Evolutionary conservation across 2,329 filamentous ascomycete genomes (phyloP), one percentile per base, ranked within the genome.

Genomic region (Aspergillus neotritici): DNA sequence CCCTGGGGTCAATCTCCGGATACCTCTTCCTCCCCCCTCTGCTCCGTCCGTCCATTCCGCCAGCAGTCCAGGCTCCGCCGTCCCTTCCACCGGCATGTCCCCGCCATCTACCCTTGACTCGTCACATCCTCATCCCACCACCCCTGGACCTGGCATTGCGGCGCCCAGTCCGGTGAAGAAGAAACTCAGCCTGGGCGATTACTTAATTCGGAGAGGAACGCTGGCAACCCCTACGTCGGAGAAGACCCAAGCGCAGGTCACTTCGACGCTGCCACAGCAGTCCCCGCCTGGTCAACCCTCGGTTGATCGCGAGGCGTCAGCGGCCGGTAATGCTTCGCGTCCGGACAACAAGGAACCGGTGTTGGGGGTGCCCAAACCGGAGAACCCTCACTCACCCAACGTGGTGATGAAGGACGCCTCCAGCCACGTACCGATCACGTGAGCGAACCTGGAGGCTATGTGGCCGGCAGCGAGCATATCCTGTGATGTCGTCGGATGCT

Each of bases 131-230:
- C 17, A 33, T 15, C 32, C 53, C 7, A 53, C 60, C 17, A 44
- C 56, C 16, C 51, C 59, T 9, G 52, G 56, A 4, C 53, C 61
- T n/a, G 56, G 55, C 32, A 48, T 64, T 7, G 60, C 66, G 6
- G 66, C 68, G n/a, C 67, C 71, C 17, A 73, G 69, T 51, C 72
- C 71, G 3, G 64, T 67, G 13, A 73, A 74, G 56, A 75, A 75
- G 55, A 75, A 75, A 48, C 61, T 75, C 37, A 75, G 69, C 50
- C 54, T 75, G 14, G 71, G 71, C 34, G 72, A 75, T 50, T 75
- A 75, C 48, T 62, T 73, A 41, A 71, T 62, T 38, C 65, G 67
- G 40, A 63, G 68, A 39, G 63, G 64, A 9, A 68, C 65, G 13
- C 51, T 68, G 34, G 57, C 61, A 11, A 67, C 68, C 1, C 68